These are phyloP conservation scores for Chaetomium olivaceum DNA, from an alignment of 2,329 filamentous ascomycete genomes.

Conservation along the genomic window DNA sequence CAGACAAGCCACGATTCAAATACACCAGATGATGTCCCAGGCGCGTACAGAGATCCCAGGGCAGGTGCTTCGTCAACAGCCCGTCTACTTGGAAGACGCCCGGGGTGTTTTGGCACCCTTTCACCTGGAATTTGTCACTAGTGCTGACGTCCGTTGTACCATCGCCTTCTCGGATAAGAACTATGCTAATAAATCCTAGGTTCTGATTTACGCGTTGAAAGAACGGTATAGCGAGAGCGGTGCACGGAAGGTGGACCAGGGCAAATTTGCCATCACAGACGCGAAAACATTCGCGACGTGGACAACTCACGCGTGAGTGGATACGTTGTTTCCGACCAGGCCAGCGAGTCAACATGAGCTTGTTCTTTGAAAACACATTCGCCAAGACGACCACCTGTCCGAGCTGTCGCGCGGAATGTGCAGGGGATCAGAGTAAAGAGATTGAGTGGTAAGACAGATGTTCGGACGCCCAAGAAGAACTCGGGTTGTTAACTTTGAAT, in stretches of 20 bases:
- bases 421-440: not conserved
- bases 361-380: not conserved
- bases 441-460: not conserved
- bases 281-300: not conserved
- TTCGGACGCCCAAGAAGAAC: not conserved
- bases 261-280: not conserved
- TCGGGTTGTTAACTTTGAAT: not conserved
- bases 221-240: not conserved
- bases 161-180: not conserved
- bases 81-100: slow-evolving; percentile 3
- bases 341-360: not conserved
- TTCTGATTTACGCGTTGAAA: not conserved
- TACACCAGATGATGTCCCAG: not conserved
- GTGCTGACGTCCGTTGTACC: not conserved
- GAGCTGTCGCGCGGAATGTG: not conserved
- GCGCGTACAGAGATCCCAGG: not conserved
- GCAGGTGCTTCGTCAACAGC: not conserved
- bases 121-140: slow-evolving; percentile 3
- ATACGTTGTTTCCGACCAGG: not conserved
- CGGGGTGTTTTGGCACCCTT: not conserved
- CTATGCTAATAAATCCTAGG: not conserved
- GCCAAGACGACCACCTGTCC: not conserved
- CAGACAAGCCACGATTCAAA: not conserved
- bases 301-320: not conserved
- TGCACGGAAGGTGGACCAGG: not conserved